Conservation (phyloP, 495 filamentous ascomycete genomes). For the Daldinia childiae region DNA sequence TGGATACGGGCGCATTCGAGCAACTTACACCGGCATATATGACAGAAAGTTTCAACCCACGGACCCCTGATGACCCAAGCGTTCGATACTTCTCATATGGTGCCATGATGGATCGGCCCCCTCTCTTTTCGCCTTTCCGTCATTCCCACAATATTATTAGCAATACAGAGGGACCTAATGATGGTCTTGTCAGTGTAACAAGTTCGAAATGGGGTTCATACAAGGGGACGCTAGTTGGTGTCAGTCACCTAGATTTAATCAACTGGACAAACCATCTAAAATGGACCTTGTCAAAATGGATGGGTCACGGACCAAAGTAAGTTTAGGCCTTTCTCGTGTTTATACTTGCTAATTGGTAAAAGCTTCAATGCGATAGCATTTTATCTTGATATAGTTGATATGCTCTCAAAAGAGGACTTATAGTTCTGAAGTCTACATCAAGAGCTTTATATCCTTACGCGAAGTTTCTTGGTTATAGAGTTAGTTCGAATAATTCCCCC, state of each 20-base stretch:
- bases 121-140: constrained; percentile 77
- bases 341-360: constrained; percentile 24
- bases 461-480: too few relatives aligned
- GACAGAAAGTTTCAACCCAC: constrained; percentile 81
- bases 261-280: constrained; percentile 92
- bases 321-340: constrained; percentile 37
- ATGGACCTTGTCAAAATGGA: constrained; percentile 73
- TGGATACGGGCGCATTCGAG: constrained; percentile 83
- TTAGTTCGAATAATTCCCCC: too few relatives aligned
- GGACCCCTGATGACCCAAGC: constrained; percentile 74
- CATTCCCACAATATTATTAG: constrained; percentile 75
- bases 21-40: constrained; percentile 89
- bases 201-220: constrained; percentile 92
- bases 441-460: neutral
- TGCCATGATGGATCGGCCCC: constrained; percentile 70
- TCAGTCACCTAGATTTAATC: constrained; percentile 92
- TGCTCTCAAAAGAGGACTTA: constrained; percentile 77
- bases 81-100: constrained; percentile 96
- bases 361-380: constrained; percentile 97
- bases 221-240: constrained; percentile 86
- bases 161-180: constrained; percentile 81
- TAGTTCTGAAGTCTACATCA: constrained; percentile 40
- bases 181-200: constrained; percentile 88
- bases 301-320: constrained; percentile 75
- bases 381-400: constrained; percentile 89